Percentiles rank a stretch among this genome's conserved stretches.
Conservation (phyloP, 129 eudicot species). For the Solidago caesia region DNA sequence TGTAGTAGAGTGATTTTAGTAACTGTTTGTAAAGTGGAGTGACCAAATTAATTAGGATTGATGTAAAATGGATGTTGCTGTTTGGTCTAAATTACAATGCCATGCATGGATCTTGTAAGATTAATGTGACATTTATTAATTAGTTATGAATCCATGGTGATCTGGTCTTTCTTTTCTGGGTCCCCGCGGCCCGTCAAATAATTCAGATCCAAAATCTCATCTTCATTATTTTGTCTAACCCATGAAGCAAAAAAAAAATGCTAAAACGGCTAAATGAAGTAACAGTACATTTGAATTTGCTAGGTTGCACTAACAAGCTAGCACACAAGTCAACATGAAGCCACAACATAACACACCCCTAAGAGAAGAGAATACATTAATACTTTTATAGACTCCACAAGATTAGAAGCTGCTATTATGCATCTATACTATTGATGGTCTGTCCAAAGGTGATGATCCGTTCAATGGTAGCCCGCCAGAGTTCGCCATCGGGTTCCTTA, state of each 20-base stretch:
- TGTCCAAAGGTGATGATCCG: too few relatives aligned
- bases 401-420: slow-evolving; percentile 18
- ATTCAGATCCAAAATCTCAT: slow-evolving; percentile 5
- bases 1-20: too few relatives aligned
- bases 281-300: too few relatives aligned
- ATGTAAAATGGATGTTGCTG: background rate
- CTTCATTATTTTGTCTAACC: background rate
- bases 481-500: too few relatives aligned
- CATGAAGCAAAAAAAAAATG: background rate
- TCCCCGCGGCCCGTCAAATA: background rate
- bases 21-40: background rate
- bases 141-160: too few relatives aligned
- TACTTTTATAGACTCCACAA: slow-evolving; percentile 23
- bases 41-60: background rate
- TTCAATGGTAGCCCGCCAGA: too few relatives aligned
- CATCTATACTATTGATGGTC: too few relatives aligned
- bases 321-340: slow-evolving; percentile 22
- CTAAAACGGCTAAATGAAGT: too few relatives aligned
- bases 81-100: background rate
- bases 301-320: background rate
- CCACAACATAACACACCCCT: background rate
- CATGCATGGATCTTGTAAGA: background rate
- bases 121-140: background rate
- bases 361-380: slow-evolving; percentile 18
- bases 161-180: too few relatives aligned